These are phyloP conservation scores for Catharanthus roseus DNA, from an alignment of 257 asterid genomes.

Conservation along the genomic window DNA sequence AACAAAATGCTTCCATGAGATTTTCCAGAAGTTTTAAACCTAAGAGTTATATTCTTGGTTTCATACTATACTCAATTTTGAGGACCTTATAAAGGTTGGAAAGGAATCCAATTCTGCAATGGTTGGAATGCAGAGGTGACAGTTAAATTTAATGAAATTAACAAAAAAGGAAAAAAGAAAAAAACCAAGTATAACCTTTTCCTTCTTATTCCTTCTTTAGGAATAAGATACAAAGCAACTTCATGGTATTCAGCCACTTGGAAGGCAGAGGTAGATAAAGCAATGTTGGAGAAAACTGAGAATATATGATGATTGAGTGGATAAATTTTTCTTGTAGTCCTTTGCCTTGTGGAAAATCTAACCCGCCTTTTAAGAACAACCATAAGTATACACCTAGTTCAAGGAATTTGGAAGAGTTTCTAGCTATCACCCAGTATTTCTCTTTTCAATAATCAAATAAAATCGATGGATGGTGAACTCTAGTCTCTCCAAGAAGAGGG, in stretches of 20 bases:
- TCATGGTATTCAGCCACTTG: not conserved
- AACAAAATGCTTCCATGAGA: not conserved
- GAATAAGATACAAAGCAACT: not conserved
- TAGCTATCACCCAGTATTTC: not conserved
- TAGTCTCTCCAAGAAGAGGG: no score
- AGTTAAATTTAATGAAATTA: not conserved
- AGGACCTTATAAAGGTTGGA: not conserved
- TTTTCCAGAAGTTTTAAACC: not conserved
- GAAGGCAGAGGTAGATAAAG: not conserved
- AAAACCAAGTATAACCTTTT: not conserved
- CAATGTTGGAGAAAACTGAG: not conserved
- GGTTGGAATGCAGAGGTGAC: not conserved
- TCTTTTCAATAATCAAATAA: not conserved
- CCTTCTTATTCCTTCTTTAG: not conserved
- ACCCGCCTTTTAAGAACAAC: not conserved
- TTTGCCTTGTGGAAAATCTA: not conserved
- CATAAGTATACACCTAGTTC: not conserved
- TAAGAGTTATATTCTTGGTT: not conserved
- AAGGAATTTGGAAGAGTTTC: not conserved
- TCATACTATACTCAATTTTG: not conserved
- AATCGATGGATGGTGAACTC: no score
- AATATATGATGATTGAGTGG: not conserved
- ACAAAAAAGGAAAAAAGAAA: not conserved
- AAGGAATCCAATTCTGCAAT: constrained; percentile 1
- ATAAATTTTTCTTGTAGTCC: not conserved